Evolutionary conservation across 306 rosid species (phyloP).

Genomic region (Senna tora): DNA sequence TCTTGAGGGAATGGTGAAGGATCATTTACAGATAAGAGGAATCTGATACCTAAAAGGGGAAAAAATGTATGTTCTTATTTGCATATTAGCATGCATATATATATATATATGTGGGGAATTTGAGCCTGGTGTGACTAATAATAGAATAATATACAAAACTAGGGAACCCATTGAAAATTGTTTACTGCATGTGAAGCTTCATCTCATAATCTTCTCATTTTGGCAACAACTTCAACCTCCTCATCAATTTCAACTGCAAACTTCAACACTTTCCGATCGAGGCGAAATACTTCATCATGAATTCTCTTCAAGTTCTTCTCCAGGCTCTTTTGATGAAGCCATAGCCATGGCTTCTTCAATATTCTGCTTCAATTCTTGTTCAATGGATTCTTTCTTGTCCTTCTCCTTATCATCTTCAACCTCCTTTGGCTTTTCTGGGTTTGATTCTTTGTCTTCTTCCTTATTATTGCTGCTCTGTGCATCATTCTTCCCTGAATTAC

Average conservation of each 20-base stretch:
- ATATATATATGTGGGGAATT: constrained; percentile 21
- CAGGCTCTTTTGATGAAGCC: neutral
- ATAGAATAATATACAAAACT: constrained; percentile 25
- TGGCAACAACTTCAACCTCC: constrained; percentile 5
- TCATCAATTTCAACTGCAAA: neutral
- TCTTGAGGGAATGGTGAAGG: constrained; percentile 1
- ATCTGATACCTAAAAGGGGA: constrained; percentile 2
- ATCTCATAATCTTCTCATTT: constrained; percentile 17
- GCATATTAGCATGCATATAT: neutral
- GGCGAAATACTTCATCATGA: constrained; percentile 13
- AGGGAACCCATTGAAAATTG: constrained; percentile 21
- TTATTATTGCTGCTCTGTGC: too few species aligned
- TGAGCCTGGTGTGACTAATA: constrained; percentile 11
- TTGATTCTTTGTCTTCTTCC: too few species aligned
- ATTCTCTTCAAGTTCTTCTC: constrained; percentile 2
- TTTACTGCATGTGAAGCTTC: constrained; percentile 11
- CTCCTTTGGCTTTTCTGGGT: too few species aligned
- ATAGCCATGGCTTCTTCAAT: constrained; percentile 17
- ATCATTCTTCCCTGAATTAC: too few species aligned
- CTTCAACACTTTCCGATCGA: constrained; percentile 5
- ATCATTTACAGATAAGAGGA: constrained; percentile 18
- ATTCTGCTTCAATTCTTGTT: constrained; percentile 2
- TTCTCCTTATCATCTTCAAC: neutral
- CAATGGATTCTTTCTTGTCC: constrained; percentile 24
- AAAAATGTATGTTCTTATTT: constrained; percentile 2